Base-by-base conservation (phyloP, 345 rosid genomes). In the Balakata baccata region DNA sequence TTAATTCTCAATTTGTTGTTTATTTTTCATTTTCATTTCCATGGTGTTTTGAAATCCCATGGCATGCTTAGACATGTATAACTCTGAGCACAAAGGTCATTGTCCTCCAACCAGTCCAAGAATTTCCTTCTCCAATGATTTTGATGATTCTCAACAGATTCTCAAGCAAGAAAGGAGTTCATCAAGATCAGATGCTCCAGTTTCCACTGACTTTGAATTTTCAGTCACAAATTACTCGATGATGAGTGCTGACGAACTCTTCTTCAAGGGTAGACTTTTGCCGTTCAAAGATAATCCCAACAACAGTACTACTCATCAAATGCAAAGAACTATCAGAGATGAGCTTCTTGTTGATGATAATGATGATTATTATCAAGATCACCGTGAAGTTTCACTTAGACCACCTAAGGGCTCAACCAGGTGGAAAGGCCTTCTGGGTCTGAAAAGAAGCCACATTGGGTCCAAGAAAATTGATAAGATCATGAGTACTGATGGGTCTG, bases 221-320 rank as follows among this genome's bases (percentile, higher is more conserved):
- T 90, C 94, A 0, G 98, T 94, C 18, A 73, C 91, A 0, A 86
- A 84, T 82, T 74, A 85, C 80, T 87, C 92, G 59, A 94, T 90
- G 98, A 90, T 94, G 97, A 90, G 91, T 58, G 98, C 98, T 17
- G 98, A 94, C 68, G 98, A 94, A 85, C 97, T 94, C 56, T 92
- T 94, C 83, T 89, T 66, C 72, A 94, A 94, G 75, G 98, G 98
- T 54, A 90, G 87, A 87, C 84, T 94, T 29, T 74, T 94, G 79
- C 98, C 98, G 4, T 92, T 83, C 72, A 94, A 88, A 78, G 88
- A 90, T 22, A 78, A 29, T 29, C 34, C 34, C 34, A 29, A 29
- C 34, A n/a, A n/a, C n/a, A n/a, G n/a, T n/a, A 2, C 34, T 29
- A 29, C 71, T 34, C 45, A 64, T 16, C 62, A 71, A 43, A 38